Conservation (phyloP, 495 filamentous ascomycete species). For the Penicillium turbatum region DNA sequence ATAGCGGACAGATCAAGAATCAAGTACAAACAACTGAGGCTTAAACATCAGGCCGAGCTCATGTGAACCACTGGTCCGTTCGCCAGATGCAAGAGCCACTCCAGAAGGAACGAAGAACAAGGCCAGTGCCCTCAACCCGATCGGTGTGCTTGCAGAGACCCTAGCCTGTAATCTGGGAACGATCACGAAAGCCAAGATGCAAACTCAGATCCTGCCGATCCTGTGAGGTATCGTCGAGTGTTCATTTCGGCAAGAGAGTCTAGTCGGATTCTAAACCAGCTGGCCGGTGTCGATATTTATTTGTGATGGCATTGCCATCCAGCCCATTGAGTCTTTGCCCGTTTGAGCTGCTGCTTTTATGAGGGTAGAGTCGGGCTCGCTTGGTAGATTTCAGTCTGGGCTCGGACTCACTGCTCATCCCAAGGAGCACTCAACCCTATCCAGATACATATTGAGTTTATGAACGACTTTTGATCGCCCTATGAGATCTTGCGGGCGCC, state of each 20-base stretch:
- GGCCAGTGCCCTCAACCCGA: neutral
- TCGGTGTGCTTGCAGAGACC: conserved; percentile 4
- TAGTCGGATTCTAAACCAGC: neutral
- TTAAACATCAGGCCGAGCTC: neutral
- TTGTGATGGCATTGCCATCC: neutral
- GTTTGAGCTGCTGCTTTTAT: too few relatives aligned
- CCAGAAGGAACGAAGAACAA: neutral
- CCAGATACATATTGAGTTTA: too few relatives aligned
- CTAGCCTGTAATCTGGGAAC: neutral
- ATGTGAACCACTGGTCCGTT: conserved; percentile 27
- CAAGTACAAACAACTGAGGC: neutral
- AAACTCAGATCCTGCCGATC: neutral
- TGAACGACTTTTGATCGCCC: too few relatives aligned
- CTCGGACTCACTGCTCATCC: too few relatives aligned
- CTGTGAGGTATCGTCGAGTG: neutral
- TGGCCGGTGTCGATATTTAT: neutral
- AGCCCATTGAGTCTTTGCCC: neutral
- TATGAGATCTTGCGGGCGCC: too few relatives aligned
- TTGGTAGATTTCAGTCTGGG: too few relatives aligned
- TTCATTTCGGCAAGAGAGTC: neutral
- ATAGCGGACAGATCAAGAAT: neutral
- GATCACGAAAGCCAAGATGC: neutral
- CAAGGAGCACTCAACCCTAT: too few relatives aligned
- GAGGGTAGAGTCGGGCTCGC: too few relatives aligned
- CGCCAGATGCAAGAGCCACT: conserved; percentile 18